phyloP scores from a whole-genome alignment of 148 eudicot genomes.

The Nepenthes gracilis region DNA sequence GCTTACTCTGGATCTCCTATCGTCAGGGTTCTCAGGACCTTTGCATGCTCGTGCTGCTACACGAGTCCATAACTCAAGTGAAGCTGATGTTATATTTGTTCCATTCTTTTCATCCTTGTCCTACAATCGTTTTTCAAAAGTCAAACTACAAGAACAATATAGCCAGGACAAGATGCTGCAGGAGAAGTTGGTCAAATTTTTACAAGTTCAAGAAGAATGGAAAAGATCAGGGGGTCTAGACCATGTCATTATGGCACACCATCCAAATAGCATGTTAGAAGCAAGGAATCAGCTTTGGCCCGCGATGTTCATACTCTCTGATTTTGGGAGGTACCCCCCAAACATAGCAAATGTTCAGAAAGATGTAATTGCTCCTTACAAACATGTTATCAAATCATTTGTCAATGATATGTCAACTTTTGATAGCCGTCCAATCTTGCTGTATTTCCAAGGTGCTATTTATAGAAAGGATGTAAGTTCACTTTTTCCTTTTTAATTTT shows the following conservation, averaged over 20 bases:
- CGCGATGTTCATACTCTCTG: constrained; percentile 69
- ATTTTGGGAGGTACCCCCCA: constrained; percentile 93
- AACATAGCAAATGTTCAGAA: constrained; percentile 78
- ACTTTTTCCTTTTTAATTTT: neutral
- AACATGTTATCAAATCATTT: constrained; percentile 52
- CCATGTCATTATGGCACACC: constrained; percentile 82
- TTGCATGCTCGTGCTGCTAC: constrained; percentile 32
- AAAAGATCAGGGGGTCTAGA: constrained; percentile 82
- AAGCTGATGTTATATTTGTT: constrained; percentile 88
- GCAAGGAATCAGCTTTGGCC: constrained; percentile 84
- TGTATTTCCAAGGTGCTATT: constrained; percentile 88
- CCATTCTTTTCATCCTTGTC: constrained; percentile 90
- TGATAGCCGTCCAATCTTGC: constrained; percentile 67
- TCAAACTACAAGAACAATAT: constrained; percentile 30
- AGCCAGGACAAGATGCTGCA: constrained; percentile 46
- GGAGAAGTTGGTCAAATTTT: constrained; percentile 52
- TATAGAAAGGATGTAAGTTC: constrained; percentile 85
- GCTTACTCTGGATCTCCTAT: constrained; percentile 84
- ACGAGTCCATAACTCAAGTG: constrained; percentile 64
- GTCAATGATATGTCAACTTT: constrained; percentile 57
- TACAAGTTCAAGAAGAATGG: constrained; percentile 77
- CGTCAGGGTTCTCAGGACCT: constrained; percentile 41
- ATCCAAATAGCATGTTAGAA: constrained; percentile 78
- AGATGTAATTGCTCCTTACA: constrained; percentile 91
- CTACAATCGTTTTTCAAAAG: constrained; percentile 56